phyloP scores from a whole-genome alignment of 768 basidiomycete species.

The Suillus discolor region DNA sequence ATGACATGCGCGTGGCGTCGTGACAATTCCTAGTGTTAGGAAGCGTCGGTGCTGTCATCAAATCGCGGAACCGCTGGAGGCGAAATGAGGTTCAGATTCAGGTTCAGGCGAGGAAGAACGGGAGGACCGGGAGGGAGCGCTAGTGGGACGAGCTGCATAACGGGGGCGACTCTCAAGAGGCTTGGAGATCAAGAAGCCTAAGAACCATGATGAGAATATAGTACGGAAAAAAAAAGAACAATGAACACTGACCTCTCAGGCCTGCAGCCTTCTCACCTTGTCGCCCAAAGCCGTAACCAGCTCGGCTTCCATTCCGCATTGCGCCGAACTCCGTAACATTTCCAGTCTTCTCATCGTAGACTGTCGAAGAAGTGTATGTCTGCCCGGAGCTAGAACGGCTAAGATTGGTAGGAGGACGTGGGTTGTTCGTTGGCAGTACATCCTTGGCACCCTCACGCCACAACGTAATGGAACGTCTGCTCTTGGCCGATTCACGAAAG shows the following conservation, averaged over 20 bases:
- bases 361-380: slow-evolving; percentile 29
- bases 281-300: slow-evolving; percentile 76
- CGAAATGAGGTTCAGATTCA: slow-evolving; percentile 22
- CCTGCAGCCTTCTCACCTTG: slow-evolving; percentile 77
- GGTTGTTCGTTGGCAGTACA: slow-evolving; percentile 51
- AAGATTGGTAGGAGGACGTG: slow-evolving; percentile 25
- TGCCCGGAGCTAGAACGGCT: slow-evolving; percentile 27
- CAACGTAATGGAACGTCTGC: slow-evolving; percentile 61
- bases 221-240: too few species aligned
- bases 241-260: slow-evolving; percentile 46
- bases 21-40: slow-evolving; percentile 21
- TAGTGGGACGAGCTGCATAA: slow-evolving; percentile 47
- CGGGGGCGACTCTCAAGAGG: slow-evolving; percentile 65
- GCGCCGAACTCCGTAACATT: slow-evolving; percentile 25
- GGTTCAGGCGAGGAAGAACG: slow-evolving; percentile 20
- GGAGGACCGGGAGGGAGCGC: slow-evolving; percentile 20
- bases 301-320: slow-evolving; percentile 34
- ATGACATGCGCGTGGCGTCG: slow-evolving; percentile 3
- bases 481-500: slow-evolving; percentile 64
- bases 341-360: slow-evolving; percentile 31
- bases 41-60: slow-evolving; percentile 23
- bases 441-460: slow-evolving; percentile 60
- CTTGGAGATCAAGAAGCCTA: slow-evolving; percentile 60
- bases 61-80: slow-evolving; percentile 31
- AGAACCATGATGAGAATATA: slow-evolving; percentile 10